Conservation (phyloP, 495 filamentous ascomycete species). For the Acidiella bohemica region DNA sequence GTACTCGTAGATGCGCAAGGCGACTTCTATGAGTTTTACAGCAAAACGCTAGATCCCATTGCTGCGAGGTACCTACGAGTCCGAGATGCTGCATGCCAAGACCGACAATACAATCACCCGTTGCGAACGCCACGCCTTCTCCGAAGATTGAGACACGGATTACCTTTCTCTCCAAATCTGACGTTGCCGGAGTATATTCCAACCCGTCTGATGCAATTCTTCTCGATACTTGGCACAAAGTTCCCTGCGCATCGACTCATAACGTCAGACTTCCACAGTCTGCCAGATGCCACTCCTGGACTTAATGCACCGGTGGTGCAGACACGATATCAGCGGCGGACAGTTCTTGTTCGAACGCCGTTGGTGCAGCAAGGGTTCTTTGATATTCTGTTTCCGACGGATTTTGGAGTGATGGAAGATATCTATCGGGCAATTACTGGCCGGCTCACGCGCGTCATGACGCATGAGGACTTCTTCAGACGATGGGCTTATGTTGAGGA, state of each 20-base stretch:
- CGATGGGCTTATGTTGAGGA: slow-evolving; percentile 84
- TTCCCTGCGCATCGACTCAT: slow-evolving; percentile 84
- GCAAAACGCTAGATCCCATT: slow-evolving; percentile 61
- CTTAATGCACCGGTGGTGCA: slow-evolving; percentile 91
- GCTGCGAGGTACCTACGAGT: slow-evolving; percentile 70
- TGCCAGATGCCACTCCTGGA: slow-evolving; percentile 71
- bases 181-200: slow-evolving; percentile 83
- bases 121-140: slow-evolving; percentile 18
- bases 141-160: slow-evolving; percentile 41
- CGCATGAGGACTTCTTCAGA: slow-evolving; percentile 79
- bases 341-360: slow-evolving; percentile 79
- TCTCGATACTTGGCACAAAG: slow-evolving; percentile 68
- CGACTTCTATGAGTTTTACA: slow-evolving; percentile 91
- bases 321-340: slow-evolving; percentile 73
- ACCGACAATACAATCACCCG: slow-evolving; percentile 38
- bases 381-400: slow-evolving; percentile 94
- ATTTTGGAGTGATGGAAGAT: slow-evolving; percentile 77
- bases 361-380: slow-evolving; percentile 98
- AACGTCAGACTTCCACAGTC: slow-evolving; percentile 75
- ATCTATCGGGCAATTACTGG: slow-evolving; percentile 86
- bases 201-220: slow-evolving; percentile 90
- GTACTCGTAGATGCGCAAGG: slow-evolving; percentile 76
- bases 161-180: slow-evolving; percentile 62
- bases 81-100: slow-evolving; percentile 50
- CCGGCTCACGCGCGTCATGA: slow-evolving; percentile 68